Conservation (phyloP, 2,329 filamentous ascomycete genomes). For the Pochonia chlamydosporia region DNA sequence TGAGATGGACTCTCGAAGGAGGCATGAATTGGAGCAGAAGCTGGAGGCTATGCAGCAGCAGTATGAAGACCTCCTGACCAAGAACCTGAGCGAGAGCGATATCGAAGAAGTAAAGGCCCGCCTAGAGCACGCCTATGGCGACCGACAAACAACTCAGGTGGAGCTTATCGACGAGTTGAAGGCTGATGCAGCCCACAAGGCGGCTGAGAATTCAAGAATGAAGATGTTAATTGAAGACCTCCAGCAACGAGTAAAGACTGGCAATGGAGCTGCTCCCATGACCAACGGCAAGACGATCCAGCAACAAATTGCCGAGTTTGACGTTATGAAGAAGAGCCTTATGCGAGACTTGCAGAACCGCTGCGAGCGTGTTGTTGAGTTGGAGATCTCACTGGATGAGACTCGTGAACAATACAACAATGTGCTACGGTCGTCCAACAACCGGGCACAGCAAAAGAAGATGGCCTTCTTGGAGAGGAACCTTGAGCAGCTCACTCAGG, state of each 20-base stretch:
- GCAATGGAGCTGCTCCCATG: constrained; percentile 51
- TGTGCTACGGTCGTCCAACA: constrained; percentile 92
- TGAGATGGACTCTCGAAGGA: constrained; percentile 60
- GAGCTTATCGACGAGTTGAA: constrained; percentile 73
- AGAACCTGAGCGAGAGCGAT: constrained; percentile 72
- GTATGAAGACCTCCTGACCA: constrained; percentile 76
- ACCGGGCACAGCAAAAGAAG: constrained; percentile 99
- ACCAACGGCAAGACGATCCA: constrained; percentile 86
- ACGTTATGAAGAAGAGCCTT: constrained; percentile 98
- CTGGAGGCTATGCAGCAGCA: constrained; percentile 70
- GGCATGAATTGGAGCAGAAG: constrained; percentile 71
- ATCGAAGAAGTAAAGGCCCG: constrained; percentile 77
- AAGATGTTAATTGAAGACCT: constrained; percentile 76
- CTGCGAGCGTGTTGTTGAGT: constrained; percentile 94
- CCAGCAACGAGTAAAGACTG: constrained; percentile 64
- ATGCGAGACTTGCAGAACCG: constrained; percentile 99
- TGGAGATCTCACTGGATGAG: constrained; percentile 96
- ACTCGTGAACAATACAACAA: constrained; percentile 99
- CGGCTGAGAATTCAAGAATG: constrained; percentile 76
- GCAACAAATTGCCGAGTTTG: constrained; percentile 97
- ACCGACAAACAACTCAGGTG: constrained; percentile 67
- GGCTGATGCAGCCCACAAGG: constrained; percentile 68
- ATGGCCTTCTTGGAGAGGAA: constrained; percentile 99
- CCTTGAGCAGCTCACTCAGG: constrained; percentile 93
- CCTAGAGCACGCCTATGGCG: constrained; percentile 69